Evolutionary conservation across 768 basidiomycete genomes (phyloP), one percentile per base, ranked within the genome.

Genomic region (Rossbeevera mucosa): DNA sequence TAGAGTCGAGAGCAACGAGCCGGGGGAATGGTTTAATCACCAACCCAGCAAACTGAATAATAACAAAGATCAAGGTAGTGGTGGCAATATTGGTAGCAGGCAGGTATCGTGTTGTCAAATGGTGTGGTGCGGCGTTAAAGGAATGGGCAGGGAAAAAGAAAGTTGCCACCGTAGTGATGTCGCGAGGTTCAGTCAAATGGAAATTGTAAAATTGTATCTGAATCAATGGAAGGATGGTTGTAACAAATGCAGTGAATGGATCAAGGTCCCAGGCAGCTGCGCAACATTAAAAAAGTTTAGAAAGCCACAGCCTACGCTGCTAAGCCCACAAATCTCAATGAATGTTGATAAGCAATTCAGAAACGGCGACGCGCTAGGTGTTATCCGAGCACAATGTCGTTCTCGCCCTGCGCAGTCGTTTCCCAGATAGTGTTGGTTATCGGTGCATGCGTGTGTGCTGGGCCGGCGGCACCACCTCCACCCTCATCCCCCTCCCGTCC

Each of bases 351-450:
- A 43, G 42, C 26, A 40, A 45, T 29, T 49, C 44, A 52, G 53
- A 45, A 44, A 51, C 41, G 31, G 44, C 40, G 20, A 50, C 29
- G 16, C 30, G 53, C 21, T 14, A 42, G 13, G 21, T 7, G 38
- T 66, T 56, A 69, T 29, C 69, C 68, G 12, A 69, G 54, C n/a
- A 65, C 63, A 9, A 69, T 55, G 31, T 69, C 69, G 41, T 67
- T 58, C 25, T 66, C 61, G n/a, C 57, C 59, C 43, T 57, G 69
- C 13, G 64, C 16, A 22, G 66, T 47, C 31, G 67, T 22, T 45
- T 65, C 69, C 67, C 67, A 69, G 4, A 64, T 51, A 59, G 57
- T 63, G 53, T 60, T 66, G 48, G 31, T 46, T n/a, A 63, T 51
- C 21, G 62, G 57, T 7, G 55, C 28, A 18, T 60, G 64, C 9